Evolutionary conservation across 495 filamentous ascomycete species (phyloP), one percentile per base, ranked within the genome.

Genomic region (Sphaerosporella brunnea): DNA sequence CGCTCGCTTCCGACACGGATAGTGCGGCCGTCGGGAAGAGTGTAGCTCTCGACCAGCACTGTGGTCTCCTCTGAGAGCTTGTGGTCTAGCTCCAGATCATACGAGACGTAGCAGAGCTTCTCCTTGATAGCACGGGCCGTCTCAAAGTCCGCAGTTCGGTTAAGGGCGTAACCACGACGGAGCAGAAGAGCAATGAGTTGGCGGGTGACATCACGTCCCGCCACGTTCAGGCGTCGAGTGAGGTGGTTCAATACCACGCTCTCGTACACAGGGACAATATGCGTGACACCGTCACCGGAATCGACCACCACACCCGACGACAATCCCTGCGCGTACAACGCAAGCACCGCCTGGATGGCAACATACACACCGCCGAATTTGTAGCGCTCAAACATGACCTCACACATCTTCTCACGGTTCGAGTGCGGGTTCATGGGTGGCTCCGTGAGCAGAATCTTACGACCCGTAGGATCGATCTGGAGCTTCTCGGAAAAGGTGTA

Each of bases 81-180:
- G 65, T 96, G 82, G 72, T 99, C 90, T 35, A 96, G 72, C 67
- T 90, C 84, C 45, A 99, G 73, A 64, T 99, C 92, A 69, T 96
- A 99, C 2, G 86, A 94, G 49, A 99, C 87, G 66, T 99, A 99
- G 70, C 88, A 95, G 26, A 99, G 80, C 75, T 95, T 96, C 70
- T 99, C 90, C 69, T 99, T 99, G 67, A 99, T 95, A 64, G 94
- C 88, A 37, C 90, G 84, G 34, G 96, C 90, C 23, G 90, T 99
- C 68, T 99, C 90, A 63, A 99, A 99, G 63, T 99, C 90, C 60
- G 90, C 90, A 7, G 90, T 99, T 57, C 90, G 75, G 75, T 99
- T 99, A 40, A 99, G 73, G 18, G 90, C 90, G 65, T 99, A 99
- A 9, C 90, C 90, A 49, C 92, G 76, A 54, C 90, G 84, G 47